Evolutionary conservation across 2,329 filamentous ascomycete genomes (phyloP), one percentile per base, ranked within the genome.

Genomic region (Fusarium sp.): DNA sequence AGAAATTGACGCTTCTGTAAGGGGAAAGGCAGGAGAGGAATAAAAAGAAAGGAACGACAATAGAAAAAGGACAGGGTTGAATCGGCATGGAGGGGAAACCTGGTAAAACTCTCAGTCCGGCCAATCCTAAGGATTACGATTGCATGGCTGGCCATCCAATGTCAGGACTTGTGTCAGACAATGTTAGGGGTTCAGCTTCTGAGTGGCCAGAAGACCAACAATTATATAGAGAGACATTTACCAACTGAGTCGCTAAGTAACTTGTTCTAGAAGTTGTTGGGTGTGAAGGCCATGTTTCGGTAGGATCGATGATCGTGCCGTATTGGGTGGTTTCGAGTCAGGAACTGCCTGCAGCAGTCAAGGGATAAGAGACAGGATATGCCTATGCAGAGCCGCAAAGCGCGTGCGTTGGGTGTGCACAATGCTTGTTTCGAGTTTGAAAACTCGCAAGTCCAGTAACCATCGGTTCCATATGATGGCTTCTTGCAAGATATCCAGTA

Each of bases 221-320:
- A 32, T 30, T 10, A 40, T 30, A 58, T 32, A 65, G 45, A 58
- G 37, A 65, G 45, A 48, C 61, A 46, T 12, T 14, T n/a, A 58
- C 43, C 53, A 63, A 68, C 47, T 55, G 62, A 68, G 51, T 59
- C 40, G 56, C 23, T 13, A 56, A 56, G 7, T 21, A 48, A 23
- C 9, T 49, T 64, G 55, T 72, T 73, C 65, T 66, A 68, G 63
- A 73, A 70, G 49, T 55, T 63, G 32, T 53, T 63, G 27, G 40
- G 49, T 37, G 55, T 51, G 43, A 46, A 46, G 23, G 40, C n/a
- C 56, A 50, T 56, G 56, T 51, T 68, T 47, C 45, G 55, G 49
- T 59, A 61, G 43, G 54, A 43, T 48, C 20, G 71, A 69, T 48
- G 67, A 74, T 72, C 57, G 45, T 65, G 30, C 49, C 61, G 49